Evolutionary conservation across 441 rosid species (phyloP), one percentile per base, ranked within the genome.

Genomic region (Syzygium malaccense): DNA sequence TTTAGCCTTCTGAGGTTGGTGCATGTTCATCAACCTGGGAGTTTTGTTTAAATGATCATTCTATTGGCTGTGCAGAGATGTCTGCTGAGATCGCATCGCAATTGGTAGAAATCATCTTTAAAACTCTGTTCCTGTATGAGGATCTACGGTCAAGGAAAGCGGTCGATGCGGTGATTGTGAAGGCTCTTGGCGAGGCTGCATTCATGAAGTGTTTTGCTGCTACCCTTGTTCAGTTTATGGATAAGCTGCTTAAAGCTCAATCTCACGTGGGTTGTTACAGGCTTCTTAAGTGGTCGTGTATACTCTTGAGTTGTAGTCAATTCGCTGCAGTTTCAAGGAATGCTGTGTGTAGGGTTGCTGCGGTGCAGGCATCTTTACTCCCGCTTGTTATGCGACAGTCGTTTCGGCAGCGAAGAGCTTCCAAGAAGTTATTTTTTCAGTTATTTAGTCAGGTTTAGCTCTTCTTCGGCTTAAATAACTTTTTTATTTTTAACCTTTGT

Each of bases 181-280:
- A 94, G 89, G 90, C 91, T 79, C 91, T 98, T 78, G 91, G 89
- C 41, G 95, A 94, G 91, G 92, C 93, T 86, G 71, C 91, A 14
- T 98, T 98, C 91, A 97, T 97, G 99, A 97, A 96, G 92, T 91
- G 88, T 80, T 98, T 96, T 93, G 99, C 98, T 1, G 96, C 96
- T 28, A 91, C 92, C 30, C 98, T 98, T 92, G 99, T 98, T 86
- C 99, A 96, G 93, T 91, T 90, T 80, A 96, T 96, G 99, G 99
- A 98, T 78, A 98, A 91, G 95, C 97, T 94, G 91, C 91, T 89
- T 55, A 96, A 96, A 91, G 90, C 90, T 87, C 93, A 93, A 41
- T 93, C 96, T 48, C 94, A 91, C 86, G 92, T 93, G 11, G 96
- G 97, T 86, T 94, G 98, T 93, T 92, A 92, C 88, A 94, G 95